Evolutionary conservation across 73 alveolate species (phyloP), one percentile per base, ranked within the genome.

Genomic region (Diophrys appendiculata): DNA sequence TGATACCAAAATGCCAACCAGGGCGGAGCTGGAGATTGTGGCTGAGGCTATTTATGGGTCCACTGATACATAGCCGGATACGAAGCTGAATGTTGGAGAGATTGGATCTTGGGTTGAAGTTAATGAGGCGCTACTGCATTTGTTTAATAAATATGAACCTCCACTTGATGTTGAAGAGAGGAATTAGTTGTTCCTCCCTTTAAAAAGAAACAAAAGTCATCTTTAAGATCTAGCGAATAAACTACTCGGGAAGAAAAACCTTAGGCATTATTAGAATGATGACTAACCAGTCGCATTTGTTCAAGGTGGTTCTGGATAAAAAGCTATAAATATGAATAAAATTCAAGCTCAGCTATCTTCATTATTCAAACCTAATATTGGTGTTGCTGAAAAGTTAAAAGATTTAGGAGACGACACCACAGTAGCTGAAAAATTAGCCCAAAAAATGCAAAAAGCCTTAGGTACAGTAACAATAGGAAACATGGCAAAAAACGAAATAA

Each of bases 61-160:
- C n/a, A 35, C 83, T 29, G 83, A 75, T 33, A 27, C 72, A 0
- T 23, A 29, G 26, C 74, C 83, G 18, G 72, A 55, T 0, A 65
- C 35, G 5, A 75, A 56, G 55, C 28, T 75, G 5, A 75, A 67
- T 31, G 55, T 75, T 1, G 55, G 29, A 14, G 74, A 33, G 29
- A 53, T 75, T 1, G 83, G 83, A 8, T 35, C 43, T 33, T 75
- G 83, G 83, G 68, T 75, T 8, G 83, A 75, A 11, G 30, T 31
- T n/a, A 75, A 75, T 56, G 73, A 75, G 0, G 54, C 27, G 52
- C 30, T 75, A 0, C 18, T 75, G 65, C 23, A 34, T 0, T 31
- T 75, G 14, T 11, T 75, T 11, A 32, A 54, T 28, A 29, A 24
- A 26, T 55, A 28, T 32, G 83, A 75, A 28, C 75, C 83, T 29